These are phyloP conservation scores for Pyrus hybrid DNA, from an alignment of 331 rosid species.

Conservation along the genomic window DNA sequence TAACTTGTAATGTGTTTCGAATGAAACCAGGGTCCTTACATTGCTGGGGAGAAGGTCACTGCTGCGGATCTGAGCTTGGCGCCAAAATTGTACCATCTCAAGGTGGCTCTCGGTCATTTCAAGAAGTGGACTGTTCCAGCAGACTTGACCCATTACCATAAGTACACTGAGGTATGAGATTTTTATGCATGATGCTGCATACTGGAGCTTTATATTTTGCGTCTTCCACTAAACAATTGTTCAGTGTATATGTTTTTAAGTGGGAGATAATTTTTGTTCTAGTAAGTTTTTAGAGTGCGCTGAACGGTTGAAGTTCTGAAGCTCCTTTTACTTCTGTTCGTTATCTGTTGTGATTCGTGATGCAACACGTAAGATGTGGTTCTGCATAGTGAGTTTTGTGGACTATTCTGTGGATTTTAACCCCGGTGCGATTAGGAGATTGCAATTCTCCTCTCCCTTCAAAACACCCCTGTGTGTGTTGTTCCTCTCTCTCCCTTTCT, in stretches of 20 bases:
- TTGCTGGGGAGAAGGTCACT: slow-evolving; percentile 77
- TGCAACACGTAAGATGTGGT: neutral
- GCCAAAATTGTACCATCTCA: slow-evolving; percentile 78
- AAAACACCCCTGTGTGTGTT: neutral
- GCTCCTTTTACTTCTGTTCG: neutral
- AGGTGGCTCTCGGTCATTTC: slow-evolving; percentile 67
- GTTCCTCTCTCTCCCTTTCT: neutral
- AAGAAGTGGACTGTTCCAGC: slow-evolving; percentile 78
- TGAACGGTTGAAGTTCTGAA: neutral
- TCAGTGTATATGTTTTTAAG: neutral
- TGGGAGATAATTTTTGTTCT: neutral
- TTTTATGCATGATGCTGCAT: neutral
- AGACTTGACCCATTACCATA: slow-evolving; percentile 34
- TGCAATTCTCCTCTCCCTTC: neutral
- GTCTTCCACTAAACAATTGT: neutral
- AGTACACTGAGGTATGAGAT: slow-evolving; percentile 53
- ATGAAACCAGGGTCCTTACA: slow-evolving; percentile 65
- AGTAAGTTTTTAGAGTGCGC: neutral
- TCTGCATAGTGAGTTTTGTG: neutral
- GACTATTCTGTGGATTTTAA: neutral
- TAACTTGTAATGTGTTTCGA: slow-evolving; percentile 18
- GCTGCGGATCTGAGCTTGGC: slow-evolving; percentile 88
- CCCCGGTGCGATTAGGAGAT: neutral
- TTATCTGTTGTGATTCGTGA: neutral
- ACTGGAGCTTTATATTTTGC: neutral